Evolutionary conservation across 805 yeast genomes (phyloP).

Genomic region (Yarrowia deformans): DNA sequence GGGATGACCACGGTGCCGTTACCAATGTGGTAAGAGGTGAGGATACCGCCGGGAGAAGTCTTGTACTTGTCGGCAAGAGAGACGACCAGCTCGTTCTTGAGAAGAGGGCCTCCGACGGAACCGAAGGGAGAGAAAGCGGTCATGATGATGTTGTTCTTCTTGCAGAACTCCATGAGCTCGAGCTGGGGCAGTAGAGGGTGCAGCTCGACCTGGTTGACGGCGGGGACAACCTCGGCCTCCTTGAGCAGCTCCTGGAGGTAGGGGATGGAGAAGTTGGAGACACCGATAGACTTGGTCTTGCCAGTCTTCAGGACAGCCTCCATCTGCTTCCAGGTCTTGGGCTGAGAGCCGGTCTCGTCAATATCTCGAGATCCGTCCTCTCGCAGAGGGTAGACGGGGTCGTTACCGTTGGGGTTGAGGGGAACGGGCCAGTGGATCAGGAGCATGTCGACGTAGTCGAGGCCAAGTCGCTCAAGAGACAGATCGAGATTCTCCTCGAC

Average conservation of each 20-base stretch:
- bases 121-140: slow-evolving; percentile 83
- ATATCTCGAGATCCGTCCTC: slow-evolving; percentile 54
- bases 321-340: slow-evolving; percentile 68
- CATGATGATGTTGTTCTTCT: slow-evolving; percentile 60
- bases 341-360: slow-evolving; percentile 48
- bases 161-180: slow-evolving; percentile 62
- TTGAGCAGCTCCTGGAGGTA: slow-evolving; percentile 59
- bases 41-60: slow-evolving; percentile 62
- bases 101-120: slow-evolving; percentile 67
- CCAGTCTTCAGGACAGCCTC: slow-evolving; percentile 60
- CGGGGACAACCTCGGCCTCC: slow-evolving; percentile 65
- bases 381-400: slow-evolving; percentile 49
- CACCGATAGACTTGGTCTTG: slow-evolving; percentile 72
- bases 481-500: slow-evolving; percentile 58
- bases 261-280: slow-evolving; percentile 70
- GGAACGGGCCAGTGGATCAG: slow-evolving; percentile 73
- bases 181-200: slow-evolving; percentile 76
- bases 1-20: slow-evolving; percentile 71
- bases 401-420: slow-evolving; percentile 43
- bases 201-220: slow-evolving; percentile 74
- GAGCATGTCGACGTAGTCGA: slow-evolving; percentile 71
- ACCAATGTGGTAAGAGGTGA: slow-evolving; percentile 68
- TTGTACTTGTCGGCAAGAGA: slow-evolving; percentile 65
- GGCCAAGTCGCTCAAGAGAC: slow-evolving; percentile 59
- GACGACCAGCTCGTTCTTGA: slow-evolving; percentile 58